phyloP scores from a whole-genome alignment of 371 early-diverging fungal genomes.

The Choanephora cucurbitarum region DNA sequence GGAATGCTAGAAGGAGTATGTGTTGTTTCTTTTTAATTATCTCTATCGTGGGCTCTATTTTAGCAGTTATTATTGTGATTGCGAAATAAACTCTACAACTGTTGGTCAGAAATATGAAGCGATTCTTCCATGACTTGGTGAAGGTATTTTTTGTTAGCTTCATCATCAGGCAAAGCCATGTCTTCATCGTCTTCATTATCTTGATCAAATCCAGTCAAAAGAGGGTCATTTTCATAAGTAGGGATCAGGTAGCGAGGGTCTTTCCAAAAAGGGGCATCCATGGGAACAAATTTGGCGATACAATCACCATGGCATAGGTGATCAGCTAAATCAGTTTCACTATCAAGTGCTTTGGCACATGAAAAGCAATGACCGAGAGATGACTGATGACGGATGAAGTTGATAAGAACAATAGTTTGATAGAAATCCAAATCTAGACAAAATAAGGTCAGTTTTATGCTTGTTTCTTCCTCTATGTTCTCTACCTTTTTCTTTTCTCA shows the following conservation, averaged over 20 bases:
- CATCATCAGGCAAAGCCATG: slow-evolving; percentile 26
- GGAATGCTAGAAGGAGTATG: slow-evolving; percentile 77
- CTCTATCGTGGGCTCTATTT: slow-evolving; percentile 61
- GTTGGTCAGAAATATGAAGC: slow-evolving; percentile 17
- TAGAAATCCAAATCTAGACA: slow-evolving; percentile 75
- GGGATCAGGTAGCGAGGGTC: slow-evolving; percentile 80
- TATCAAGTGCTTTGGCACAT: slow-evolving; percentile 60
- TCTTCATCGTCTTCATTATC: slow-evolving; percentile 51
- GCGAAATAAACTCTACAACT: slow-evolving; percentile 34
- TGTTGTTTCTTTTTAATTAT: slow-evolving; percentile 79
- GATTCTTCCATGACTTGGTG: slow-evolving; percentile 28
- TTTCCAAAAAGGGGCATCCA: slow-evolving; percentile 70
- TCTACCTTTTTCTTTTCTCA: slow-evolving; percentile 55
- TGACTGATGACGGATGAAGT: slow-evolving; percentile 82
- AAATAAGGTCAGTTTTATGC: not conserved
- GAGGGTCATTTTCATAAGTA: slow-evolving; percentile 84
- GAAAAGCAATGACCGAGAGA: slow-evolving; percentile 70
- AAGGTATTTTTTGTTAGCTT: slow-evolving; percentile 40
- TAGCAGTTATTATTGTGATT: slow-evolving; percentile 52
- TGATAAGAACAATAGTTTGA: slow-evolving; percentile 82
- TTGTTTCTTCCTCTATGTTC: not conserved
- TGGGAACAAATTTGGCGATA: slow-evolving; percentile 46
- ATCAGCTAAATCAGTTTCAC: slow-evolving; percentile 38
- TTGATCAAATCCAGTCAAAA: slow-evolving; percentile 77
- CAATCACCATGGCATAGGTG: slow-evolving; percentile 62